Percentiles rank a stretch among this genome's conserved stretches.
Conservation (phyloP, 805 yeast genomes). For the Metschnikowia henanensis region DNA sequence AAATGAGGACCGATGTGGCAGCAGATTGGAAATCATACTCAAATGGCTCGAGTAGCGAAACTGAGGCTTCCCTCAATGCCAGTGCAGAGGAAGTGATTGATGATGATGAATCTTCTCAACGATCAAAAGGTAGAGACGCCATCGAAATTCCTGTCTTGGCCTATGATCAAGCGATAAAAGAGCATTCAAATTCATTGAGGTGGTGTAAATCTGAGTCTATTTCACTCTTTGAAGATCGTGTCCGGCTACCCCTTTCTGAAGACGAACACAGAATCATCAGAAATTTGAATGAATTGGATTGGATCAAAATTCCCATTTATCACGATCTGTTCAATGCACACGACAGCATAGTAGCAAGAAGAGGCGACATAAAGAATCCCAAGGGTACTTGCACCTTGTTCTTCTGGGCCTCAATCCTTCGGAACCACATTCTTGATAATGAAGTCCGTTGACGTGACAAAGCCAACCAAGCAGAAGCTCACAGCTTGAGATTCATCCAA, state of each 20-base stretch:
- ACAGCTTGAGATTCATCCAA: too few relatives aligned
- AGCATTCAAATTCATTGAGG: background rate
- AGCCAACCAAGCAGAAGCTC: too few relatives aligned
- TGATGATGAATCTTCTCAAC: background rate
- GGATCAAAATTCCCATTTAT: constrained; percentile 78
- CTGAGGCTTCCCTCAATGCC: background rate
- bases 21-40: background rate
- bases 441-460: background rate
- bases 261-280: constrained; percentile 44
- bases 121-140: background rate
- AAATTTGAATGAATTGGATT: constrained; percentile 60
- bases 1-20: background rate
- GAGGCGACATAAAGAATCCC: constrained; percentile 53
- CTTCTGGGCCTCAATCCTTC: constrained; percentile 46
- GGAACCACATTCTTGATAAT: constrained; percentile 25
- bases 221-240: constrained; percentile 33
- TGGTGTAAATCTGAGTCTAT: constrained; percentile 6
- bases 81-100: too few relatives aligned
- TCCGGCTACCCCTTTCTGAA: constrained; percentile 37
- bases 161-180: constrained; percentile 4
- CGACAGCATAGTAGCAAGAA: constrained; percentile 80
- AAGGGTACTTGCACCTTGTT: constrained; percentile 53
- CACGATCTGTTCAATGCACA: constrained; percentile 79
- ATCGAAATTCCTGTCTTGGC: constrained; percentile 3
- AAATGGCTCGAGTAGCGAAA: constrained; percentile 3